phyloP scores from a whole-genome alignment of 495 filamentous ascomycete genomes.

The Patellaria atrata region DNA sequence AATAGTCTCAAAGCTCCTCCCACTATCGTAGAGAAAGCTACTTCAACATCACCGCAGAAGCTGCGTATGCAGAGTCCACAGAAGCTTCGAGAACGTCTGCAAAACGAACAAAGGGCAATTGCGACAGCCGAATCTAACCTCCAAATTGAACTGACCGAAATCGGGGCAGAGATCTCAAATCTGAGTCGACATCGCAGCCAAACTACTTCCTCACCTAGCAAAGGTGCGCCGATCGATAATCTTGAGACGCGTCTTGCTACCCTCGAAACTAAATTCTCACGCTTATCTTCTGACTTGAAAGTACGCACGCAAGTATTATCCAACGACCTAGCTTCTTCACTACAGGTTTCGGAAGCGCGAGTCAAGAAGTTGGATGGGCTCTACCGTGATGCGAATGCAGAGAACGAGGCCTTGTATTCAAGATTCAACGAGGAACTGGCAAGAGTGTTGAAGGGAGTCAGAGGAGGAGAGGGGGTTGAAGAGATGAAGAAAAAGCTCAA shows the following conservation, averaged over 20 bases:
- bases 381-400: constrained; percentile 74
- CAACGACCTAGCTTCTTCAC: constrained; percentile 50
- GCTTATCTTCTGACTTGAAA: constrained; percentile 44
- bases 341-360: constrained; percentile 60
- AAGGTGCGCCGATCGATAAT: too few relatives aligned
- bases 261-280: constrained; percentile 51
- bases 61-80: constrained; percentile 80
- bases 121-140: constrained; percentile 51
- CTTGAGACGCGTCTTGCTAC: constrained; percentile 42
- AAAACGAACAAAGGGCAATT: constrained; percentile 62
- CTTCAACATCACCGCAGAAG: constrained; percentile 28
- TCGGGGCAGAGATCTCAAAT: constrained; percentile 66
- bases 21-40: constrained; percentile 1
- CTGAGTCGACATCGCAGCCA: constrained; percentile 30
- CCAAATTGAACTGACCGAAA: constrained; percentile 62
- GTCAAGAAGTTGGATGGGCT: constrained; percentile 75
- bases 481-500: constrained; percentile 53
- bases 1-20: constrained; percentile 22
- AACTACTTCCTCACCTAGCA: constrained; percentile 20
- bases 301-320: constrained; percentile 46
- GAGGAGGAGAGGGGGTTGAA: constrained; percentile 56
- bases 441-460: constrained; percentile 64
- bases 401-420: constrained; percentile 90
- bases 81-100: constrained; percentile 80
- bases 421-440: constrained; percentile 82